Base-by-base conservation (phyloP, 2,329 filamentous ascomycete genomes). In the Scopulariopsis brevicaulis region DNA sequence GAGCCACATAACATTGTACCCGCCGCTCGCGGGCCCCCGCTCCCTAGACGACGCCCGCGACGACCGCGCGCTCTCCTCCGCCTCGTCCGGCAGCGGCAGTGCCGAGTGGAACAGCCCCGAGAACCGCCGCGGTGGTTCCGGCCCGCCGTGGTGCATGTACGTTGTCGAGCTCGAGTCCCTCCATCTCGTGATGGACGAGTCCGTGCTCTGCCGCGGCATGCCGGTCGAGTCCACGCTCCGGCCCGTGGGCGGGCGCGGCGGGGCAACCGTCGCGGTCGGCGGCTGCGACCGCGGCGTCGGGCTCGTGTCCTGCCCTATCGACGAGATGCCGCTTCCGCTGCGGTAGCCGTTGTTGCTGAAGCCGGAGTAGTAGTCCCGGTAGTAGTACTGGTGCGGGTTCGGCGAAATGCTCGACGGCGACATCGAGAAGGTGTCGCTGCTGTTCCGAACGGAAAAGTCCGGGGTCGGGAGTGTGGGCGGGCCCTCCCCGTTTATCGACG, bases 81-180 rank as follows among this genome's bases (percentile, higher is more conserved):
- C 76, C 1, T 77, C 79, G 64, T 95, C 89, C 1, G 85, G 81
- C 74, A 92, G 81, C 1, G 91, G 91, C 68, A 96, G 81, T 5
- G 91, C 91, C 1, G 91, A 96, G 60, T 89, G 89, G 74, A 96
- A 96, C 24, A 96, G 75, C 5, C 86, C 88, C 0, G 88, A 92
- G 64, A 82, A 86, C 50, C 86, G 84, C 46, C 77, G 76, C 35
- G 69, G 69, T 14, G 80, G 75, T 59, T 69, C 73, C 25, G 70
- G 69, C 43, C 66, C 67, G 57, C 71, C 73, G 59, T 75, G 72
- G 62, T 71, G 74, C 50, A 79, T 80, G 65, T 79, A 79, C 4
- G 77, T 52, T 7, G 55, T 78, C 14, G 80, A 81, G 60, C 71
- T 78, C 0, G 82, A 84, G 63, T 85, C 80, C 34, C 78, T 77